Percentiles rank a stretch among this genome's conserved stretches.
Conservation (phyloP, 129 eudicot species). For the Kitagawia praeruptora region DNA sequence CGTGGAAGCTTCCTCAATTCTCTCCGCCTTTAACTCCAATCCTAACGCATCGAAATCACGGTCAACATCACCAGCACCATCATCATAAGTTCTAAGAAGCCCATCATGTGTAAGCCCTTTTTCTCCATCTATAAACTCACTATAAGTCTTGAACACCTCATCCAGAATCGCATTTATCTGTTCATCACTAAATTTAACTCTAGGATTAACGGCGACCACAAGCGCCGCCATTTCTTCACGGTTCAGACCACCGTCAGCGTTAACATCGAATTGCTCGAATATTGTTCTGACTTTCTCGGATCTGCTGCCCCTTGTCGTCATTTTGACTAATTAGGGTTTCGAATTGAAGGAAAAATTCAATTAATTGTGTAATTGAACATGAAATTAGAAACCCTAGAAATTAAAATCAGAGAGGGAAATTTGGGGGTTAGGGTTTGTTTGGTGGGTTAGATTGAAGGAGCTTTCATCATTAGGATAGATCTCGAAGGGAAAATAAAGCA, state of each 20-base stretch:
- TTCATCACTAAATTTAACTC: constrained; percentile 88
- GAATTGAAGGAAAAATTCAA: background rate
- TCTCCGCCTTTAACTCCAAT: constrained; percentile 56
- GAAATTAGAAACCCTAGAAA: background rate
- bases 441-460: background rate
- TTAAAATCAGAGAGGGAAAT: background rate
- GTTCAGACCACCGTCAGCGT: constrained; percentile 73
- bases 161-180: constrained; percentile 89
- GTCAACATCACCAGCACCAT: constrained; percentile 99
- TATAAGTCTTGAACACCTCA: constrained; percentile 80
- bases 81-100: constrained; percentile 79
- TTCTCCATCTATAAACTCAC: constrained; percentile 71
- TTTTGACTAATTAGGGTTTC: constrained; percentile 11
- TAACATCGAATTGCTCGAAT: constrained; percentile 79
- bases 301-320: constrained; percentile 87
- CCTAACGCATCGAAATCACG: constrained; percentile 92
- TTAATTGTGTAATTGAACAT: background rate
- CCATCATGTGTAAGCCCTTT: constrained; percentile 82
- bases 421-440: constrained; percentile 1
- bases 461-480: background rate
- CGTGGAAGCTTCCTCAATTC: constrained; percentile 38
- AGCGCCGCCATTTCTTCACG: constrained; percentile 87
- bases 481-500: background rate
- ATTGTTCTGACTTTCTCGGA: constrained; percentile 91
- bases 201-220: constrained; percentile 96